A percentile compares a stretch with the other conserved stretches of the same genome.
Evolutionary conservation across 257 asterid species (phyloP).

Genomic region (Solanum virginianum): DNA sequence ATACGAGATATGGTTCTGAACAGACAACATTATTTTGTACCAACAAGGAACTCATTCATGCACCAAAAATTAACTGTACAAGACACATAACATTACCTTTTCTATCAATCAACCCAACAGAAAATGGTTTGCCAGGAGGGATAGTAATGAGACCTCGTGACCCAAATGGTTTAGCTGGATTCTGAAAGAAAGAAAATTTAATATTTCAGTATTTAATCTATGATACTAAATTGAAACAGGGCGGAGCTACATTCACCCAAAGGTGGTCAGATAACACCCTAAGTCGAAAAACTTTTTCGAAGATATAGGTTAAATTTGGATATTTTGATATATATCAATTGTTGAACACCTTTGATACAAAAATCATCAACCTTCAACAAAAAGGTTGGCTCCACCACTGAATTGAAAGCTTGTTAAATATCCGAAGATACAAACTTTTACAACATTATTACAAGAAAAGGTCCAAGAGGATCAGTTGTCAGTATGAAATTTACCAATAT

Average conservation of each 20-base stretch:
- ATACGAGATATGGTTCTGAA: neutral
- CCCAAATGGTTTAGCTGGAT: slow-evolving; percentile 27
- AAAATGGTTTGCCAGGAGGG: slow-evolving; percentile 50
- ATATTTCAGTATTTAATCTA: neutral
- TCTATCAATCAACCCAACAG: slow-evolving; percentile 57
- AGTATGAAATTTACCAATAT: slow-evolving; percentile 39
- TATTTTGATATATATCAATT: too few species aligned
- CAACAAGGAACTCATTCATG: neutral
- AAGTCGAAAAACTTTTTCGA: too few species aligned
- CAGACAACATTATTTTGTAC: neutral
- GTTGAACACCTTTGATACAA: too few species aligned
- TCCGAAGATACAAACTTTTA: neutral
- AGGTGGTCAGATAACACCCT: too few species aligned
- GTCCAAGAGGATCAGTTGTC: neutral
- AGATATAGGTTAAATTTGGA: too few species aligned
- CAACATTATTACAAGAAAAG: neutral
- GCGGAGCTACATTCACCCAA: too few species aligned
- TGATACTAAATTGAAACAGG: neutral
- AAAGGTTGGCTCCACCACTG: too few species aligned
- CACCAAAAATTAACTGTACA: neutral
- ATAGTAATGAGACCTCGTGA: slow-evolving; percentile 67
- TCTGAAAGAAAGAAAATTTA: slow-evolving; percentile 4
- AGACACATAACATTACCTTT: slow-evolving; percentile 28
- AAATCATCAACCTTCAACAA: too few species aligned
- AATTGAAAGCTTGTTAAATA: neutral